phyloP scores from a whole-genome alignment of 2,329 filamentous ascomycete species.

The Cytospora mali region DNA sequence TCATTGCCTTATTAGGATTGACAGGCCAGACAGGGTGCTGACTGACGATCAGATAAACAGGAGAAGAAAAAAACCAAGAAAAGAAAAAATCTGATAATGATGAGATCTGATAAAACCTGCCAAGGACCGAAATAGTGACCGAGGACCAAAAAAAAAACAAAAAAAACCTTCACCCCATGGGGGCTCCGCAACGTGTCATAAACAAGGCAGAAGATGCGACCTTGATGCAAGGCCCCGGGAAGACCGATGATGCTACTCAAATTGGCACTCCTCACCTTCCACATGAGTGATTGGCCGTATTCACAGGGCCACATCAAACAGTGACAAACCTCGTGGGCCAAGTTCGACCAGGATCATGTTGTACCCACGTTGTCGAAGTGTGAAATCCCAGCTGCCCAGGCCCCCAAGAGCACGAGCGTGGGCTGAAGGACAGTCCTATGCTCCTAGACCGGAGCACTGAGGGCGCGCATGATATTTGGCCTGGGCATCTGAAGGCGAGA shows the following conservation, averaged over 20 bases:
- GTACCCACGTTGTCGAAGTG: conserved; percentile 11
- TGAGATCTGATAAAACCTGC: conserved; percentile 12
- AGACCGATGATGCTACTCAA: conserved; percentile 12
- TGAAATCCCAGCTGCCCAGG: conserved; percentile 5
- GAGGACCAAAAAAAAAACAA: no score
- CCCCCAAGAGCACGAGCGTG: conserved; percentile 8
- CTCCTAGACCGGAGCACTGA: conserved; percentile 21
- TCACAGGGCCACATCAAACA: conserved; percentile 3
- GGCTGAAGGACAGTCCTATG: conserved; percentile 1
- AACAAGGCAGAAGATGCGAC: conserved; percentile 8
- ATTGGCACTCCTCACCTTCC: conserved; percentile 1
- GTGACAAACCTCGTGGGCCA: conserved; percentile 11
- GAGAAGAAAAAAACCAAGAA: no score
- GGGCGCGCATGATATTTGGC: not conserved
- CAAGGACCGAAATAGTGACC: conserved; percentile 14
- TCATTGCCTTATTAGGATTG: conserved; percentile 4
- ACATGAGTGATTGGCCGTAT: not conserved
- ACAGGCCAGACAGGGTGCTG: conserved; percentile 3
- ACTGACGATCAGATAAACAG: conserved; percentile 17
- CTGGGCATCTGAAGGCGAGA: conserved; percentile 8
- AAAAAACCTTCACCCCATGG: conserved; percentile 3
- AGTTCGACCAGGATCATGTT: conserved; percentile 1
- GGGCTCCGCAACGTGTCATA: conserved; percentile 8
- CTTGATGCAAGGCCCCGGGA: conserved; percentile 8
- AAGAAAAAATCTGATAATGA: conserved; percentile 17